phyloP scores from a whole-genome alignment of 1,284 basidiomycete genomes.

The Sutorius eximius region DNA sequence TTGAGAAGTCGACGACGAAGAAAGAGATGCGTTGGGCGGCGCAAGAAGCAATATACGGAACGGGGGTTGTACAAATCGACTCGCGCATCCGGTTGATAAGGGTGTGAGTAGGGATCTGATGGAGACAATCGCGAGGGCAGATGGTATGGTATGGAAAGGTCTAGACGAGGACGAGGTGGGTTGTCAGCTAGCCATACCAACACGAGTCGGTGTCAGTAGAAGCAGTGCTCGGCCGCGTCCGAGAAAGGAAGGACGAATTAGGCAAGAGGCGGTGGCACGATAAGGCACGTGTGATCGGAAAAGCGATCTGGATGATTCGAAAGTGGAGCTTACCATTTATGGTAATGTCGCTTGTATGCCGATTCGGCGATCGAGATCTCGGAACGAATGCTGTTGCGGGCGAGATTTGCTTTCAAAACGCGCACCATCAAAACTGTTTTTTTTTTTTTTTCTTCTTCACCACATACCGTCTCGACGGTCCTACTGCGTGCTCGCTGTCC shows the following conservation, averaged over 20 bases:
- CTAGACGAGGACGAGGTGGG: not conserved
- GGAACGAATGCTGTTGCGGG: conserved; percentile 9
- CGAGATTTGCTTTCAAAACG: conserved; percentile 4
- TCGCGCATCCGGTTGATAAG: no score
- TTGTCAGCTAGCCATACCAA: no score
- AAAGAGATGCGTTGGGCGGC: not conserved
- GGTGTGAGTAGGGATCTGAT: not conserved
- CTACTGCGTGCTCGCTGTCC: not conserved
- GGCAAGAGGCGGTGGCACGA: conserved; percentile 7
- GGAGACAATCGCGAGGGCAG: not conserved
- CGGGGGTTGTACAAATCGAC: not conserved
- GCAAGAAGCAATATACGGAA: not conserved
- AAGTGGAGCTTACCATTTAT: conserved; percentile 23
- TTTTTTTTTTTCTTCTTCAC: not conserved
- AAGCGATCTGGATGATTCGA: conserved; percentile 23
- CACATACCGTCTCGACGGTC: not conserved
- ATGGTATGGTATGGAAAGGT: not conserved
- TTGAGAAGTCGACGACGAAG: not conserved
- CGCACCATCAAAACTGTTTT: not conserved
- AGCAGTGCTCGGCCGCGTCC: not conserved
- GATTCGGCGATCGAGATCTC: conserved; percentile 29
- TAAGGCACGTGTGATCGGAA: conserved; percentile 27
- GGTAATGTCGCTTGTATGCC: conserved; percentile 1
- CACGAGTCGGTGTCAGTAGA: not conserved
- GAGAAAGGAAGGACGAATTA: not conserved